Base-by-base conservation (phyloP, 257 asterid genomes). In the Plantago major region DNA sequence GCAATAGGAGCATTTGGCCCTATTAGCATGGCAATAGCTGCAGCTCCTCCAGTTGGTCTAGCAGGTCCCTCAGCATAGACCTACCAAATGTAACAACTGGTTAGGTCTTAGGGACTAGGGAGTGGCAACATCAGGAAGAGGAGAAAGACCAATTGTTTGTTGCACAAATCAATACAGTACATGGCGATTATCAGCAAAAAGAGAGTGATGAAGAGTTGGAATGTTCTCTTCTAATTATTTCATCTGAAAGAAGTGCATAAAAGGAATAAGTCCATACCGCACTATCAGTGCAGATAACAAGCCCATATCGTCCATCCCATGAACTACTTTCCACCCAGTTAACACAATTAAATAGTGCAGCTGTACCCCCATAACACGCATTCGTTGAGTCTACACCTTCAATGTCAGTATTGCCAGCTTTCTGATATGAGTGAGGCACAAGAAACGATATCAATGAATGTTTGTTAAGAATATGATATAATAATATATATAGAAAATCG, bases 51-150 rank as follows among this genome's bases (percentile, higher is more conserved):
- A 40, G 99, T 93, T 55, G 99, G 97, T 65, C 99, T 80, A 71
- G 99, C 99, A 18, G 99, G 96, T 13, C 99, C 99, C 80, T 89
- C 97, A 2, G 99, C 99, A 73, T 93, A 93, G 64, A 93, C 97
- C 99, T 93, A 76, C 78, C 28, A 76, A 62, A 74, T 17, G 52
- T 68, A 71, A 60, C 58, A 28, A 53, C 54, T 33, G 14, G 19
- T 22, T 22, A 22, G 26, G 26, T 22, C 26, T 22, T 22, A 2
- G 26, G 26, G 26, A 22, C 2, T 58, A 57, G 49, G 42, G 66
- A 58, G 30, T 16, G 18, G 26, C 37, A 38, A 38, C 33, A 13
- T 40, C 26, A 69, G 9, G 33, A 15, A 19, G 30, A 48, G 18
- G 6, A 22, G 26, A n/a, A n/a, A n/a, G 3, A 2, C 9, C 18